Evolutionary conservation across 805 yeast species (phyloP).

Genomic region (Dipodascopsis tothii): DNA sequence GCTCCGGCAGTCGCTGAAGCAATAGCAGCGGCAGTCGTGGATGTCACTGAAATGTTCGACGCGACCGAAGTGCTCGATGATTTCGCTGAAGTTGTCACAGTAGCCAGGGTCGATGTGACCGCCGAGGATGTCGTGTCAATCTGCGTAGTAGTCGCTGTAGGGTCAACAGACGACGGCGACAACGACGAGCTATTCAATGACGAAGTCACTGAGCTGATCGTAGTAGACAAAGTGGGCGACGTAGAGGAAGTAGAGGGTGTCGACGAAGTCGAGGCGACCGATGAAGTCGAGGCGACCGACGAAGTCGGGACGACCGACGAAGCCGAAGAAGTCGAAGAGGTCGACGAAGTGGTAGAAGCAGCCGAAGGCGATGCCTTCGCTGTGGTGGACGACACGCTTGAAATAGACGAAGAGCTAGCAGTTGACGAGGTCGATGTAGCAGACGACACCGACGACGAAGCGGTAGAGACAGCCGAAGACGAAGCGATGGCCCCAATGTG

Average conservation of each 20-base stretch:
- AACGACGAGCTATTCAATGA: neutral
- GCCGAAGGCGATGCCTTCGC: slow-evolving; percentile 14
- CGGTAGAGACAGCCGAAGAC: slow-evolving; percentile 15
- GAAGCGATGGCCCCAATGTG: slow-evolving; percentile 15
- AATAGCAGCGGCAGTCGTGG: no score
- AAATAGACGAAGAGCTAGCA: slow-evolving; percentile 14
- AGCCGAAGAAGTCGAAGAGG: slow-evolving; percentile 6
- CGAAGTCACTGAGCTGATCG: neutral
- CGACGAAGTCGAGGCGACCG: slow-evolving; percentile 1
- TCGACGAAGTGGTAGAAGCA: slow-evolving; percentile 4
- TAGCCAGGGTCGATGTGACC: no score
- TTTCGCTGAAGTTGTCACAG: no score
- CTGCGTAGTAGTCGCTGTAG: neutral
- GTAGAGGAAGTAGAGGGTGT: slow-evolving; percentile 3
- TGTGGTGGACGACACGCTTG: slow-evolving; percentile 12
- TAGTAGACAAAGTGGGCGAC: slow-evolving; percentile 3
- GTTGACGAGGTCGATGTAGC: slow-evolving; percentile 18
- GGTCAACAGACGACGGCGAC: neutral
- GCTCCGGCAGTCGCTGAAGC: no score
- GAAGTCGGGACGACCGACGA: slow-evolving; percentile 6
- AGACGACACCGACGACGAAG: slow-evolving; percentile 16
- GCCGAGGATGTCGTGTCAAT: slow-evolving; percentile 1
- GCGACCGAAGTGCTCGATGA: no score
- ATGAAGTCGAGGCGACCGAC: slow-evolving; percentile 1
- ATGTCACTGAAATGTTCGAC: no score